Percentiles rank a stretch among this genome's conserved stretches.
Conservation (phyloP, 164 flowering plant species). For the Vitis cinerea region DNA sequence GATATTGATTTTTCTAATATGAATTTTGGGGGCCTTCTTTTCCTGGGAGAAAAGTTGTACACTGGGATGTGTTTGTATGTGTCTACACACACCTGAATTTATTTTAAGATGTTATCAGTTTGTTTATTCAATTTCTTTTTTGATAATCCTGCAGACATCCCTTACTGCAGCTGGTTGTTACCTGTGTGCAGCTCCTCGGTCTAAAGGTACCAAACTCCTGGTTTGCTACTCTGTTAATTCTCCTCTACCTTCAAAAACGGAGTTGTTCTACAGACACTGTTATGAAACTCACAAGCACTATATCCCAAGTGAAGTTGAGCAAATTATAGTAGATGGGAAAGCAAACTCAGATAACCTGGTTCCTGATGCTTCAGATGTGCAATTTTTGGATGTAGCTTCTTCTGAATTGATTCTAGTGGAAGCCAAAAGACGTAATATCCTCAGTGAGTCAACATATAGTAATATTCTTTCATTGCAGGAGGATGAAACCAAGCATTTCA, state of each 20-base stretch:
- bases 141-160: constrained; percentile 53
- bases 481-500: constrained; percentile 56
- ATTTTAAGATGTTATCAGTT: neutral
- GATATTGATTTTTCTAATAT: no score
- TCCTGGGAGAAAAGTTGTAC: no score
- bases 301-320: constrained; percentile 37
- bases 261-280: constrained; percentile 17
- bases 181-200: constrained; percentile 87
- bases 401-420: constrained; percentile 60
- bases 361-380: constrained; percentile 43
- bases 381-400: constrained; percentile 48
- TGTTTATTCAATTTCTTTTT: constrained; percentile 12
- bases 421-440: constrained; percentile 53
- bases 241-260: constrained; percentile 41
- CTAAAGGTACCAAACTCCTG: constrained; percentile 69
- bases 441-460: constrained; percentile 56
- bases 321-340: constrained; percentile 50
- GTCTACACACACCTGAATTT: neutral
- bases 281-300: constrained; percentile 16
- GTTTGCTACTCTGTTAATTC: constrained; percentile 67
- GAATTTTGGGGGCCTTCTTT: no score
- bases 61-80: no score
- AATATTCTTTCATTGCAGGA: constrained; percentile 49
- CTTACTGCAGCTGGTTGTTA: constrained; percentile 92
- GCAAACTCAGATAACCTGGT: constrained; percentile 31